Evolutionary conservation across 2,329 filamentous ascomycete species (phyloP).

Genomic region (Leptographium lundbergii): DNA sequence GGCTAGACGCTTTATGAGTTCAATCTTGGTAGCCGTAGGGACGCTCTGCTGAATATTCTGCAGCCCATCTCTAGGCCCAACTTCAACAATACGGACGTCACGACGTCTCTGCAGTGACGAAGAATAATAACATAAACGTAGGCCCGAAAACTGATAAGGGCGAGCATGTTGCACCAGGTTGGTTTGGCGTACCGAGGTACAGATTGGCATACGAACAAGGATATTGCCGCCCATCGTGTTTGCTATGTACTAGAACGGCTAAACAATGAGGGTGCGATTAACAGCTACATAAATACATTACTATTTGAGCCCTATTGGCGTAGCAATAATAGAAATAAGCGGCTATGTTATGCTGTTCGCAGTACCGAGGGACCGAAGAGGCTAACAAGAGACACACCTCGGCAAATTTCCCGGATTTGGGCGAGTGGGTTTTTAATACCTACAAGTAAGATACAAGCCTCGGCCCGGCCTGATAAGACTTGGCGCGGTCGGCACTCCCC

Average conservation of each 20-base stretch:
- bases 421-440: neutral
- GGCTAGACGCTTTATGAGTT: conserved; percentile 57
- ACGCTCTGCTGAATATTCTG: conserved; percentile 71
- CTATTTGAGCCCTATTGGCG: too few relatives aligned
- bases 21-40: conserved; percentile 58
- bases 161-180: neutral
- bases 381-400: neutral
- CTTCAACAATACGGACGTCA: conserved; percentile 50
- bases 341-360: neutral
- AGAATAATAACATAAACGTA: neutral
- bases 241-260: neutral
- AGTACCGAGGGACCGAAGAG: neutral
- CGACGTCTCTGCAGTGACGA: neutral
- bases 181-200: neutral
- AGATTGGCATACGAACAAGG: neutral
- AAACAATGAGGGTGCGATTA: neutral
- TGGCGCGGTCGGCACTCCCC: too few relatives aligned
- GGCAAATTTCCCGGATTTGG: neutral
- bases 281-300: too few relatives aligned
- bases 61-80: conserved; percentile 69
- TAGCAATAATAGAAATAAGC: neutral
- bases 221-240: neutral
- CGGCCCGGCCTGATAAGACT: neutral
- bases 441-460: neutral
- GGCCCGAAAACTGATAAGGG: neutral